Evolutionary conservation across 2,329 filamentous ascomycete genomes (phyloP).

Genomic region (Fusarium poae): DNA sequence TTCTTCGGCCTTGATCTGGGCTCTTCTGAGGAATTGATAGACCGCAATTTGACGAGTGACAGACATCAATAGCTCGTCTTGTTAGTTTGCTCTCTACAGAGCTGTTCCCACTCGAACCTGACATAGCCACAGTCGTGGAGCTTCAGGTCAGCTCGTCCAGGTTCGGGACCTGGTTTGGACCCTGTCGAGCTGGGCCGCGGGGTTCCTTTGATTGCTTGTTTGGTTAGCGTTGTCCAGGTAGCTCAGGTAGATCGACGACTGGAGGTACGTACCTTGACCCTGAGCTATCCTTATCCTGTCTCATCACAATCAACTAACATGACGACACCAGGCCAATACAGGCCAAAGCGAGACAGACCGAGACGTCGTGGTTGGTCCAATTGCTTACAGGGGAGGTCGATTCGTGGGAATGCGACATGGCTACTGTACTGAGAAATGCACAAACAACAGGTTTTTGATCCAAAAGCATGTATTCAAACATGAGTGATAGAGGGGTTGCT

Average conservation of each 20-base stretch:
- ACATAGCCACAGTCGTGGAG: conserved; percentile 42
- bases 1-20: conserved; percentile 8
- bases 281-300: conserved; percentile 10
- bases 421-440: conserved; percentile 19
- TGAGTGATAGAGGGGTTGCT: conserved; percentile 12
- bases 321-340: conserved; percentile 33
- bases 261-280: conserved; percentile 32
- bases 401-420: conserved; percentile 31
- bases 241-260: conserved; percentile 40
- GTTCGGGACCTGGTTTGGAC: conserved; percentile 42
- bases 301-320: conserved; percentile 25
- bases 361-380: conserved; percentile 32
- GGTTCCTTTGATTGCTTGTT: conserved; percentile 29
- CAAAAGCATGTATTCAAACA: conserved; percentile 13
- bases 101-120: conserved; percentile 4
- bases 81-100: not conserved
- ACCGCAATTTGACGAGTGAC: conserved; percentile 25
- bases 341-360: conserved; percentile 20
- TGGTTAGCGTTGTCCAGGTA: conserved; percentile 37
- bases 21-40: conserved; percentile 10
- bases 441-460: conserved; percentile 38
- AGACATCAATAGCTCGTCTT: conserved; percentile 24
- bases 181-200: conserved; percentile 46
- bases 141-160: conserved; percentile 46
- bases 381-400: conserved; percentile 30